Evolutionary conservation across 1,284 basidiomycete genomes (phyloP).

Genomic region (Rhodotorula sp.): DNA sequence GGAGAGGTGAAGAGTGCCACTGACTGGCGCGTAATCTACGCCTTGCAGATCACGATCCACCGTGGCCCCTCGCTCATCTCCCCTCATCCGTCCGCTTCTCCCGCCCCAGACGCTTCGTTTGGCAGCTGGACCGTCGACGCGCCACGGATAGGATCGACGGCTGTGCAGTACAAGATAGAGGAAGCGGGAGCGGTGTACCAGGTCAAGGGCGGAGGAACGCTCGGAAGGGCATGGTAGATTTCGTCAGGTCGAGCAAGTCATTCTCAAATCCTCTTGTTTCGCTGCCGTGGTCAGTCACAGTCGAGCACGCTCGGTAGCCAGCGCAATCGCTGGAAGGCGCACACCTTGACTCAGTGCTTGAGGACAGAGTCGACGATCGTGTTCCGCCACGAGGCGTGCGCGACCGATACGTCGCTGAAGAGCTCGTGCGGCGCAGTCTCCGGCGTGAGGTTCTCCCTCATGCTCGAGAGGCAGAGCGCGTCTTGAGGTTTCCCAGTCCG

Average conservation of each 20-base stretch:
- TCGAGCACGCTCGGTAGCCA: too few relatives aligned
- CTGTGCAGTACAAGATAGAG: slow-evolving; percentile 38
- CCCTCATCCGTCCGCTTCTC: background rate
- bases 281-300: too few relatives aligned
- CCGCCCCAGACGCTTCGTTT: background rate
- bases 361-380: too few relatives aligned
- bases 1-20: background rate
- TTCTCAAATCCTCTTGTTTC: too few relatives aligned
- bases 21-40: background rate
- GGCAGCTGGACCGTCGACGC: background rate
- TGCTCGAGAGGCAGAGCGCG: too few relatives aligned
- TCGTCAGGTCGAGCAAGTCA: background rate
- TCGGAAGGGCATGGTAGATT: background rate
- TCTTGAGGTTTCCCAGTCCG: too few relatives aligned
- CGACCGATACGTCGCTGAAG: too few relatives aligned
- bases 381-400: too few relatives aligned
- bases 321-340: too few relatives aligned
- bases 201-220: slow-evolving; percentile 18
- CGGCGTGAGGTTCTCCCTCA: too few relatives aligned
- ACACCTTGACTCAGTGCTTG: too few relatives aligned
- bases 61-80: slow-evolving; percentile 29
- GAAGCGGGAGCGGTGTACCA: slow-evolving; percentile 29
- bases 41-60: slow-evolving; percentile 30
- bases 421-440: too few relatives aligned
- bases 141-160: background rate